Base-by-base conservation (phyloP, 352 stramenopile species). In the Thalassiosira oceanica region DNA sequence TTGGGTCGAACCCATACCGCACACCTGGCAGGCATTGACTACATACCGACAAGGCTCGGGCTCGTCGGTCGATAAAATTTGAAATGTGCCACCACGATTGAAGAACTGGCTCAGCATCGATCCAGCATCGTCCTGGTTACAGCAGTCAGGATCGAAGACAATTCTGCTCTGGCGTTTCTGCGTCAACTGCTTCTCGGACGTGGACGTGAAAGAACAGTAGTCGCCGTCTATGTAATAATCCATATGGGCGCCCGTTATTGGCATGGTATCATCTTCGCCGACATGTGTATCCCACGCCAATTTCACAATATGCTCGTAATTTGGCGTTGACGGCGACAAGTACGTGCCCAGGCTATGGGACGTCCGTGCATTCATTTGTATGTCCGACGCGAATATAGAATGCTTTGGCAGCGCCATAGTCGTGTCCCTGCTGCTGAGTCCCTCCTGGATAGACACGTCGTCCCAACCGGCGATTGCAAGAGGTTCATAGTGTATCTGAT, bases 211-310 rank as follows among this genome's bases (percentile, higher is more conserved):
- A 28, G 48, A n/a, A 37, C 70, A 80, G 13, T 8, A 7, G 44
- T 63, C 58, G n/a, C 70, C 70, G 49, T 33, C 41, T 42, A 68
- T 53, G n/a, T 75, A 80, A 53, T 80, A 80, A 46, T 80, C 70
- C 44, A 63, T 61, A 18, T 37, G 33, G 10, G 58, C 29, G 21
- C 24, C 20, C 24, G 41, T 21, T 16, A 16, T 66, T 23, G 28
- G 8, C 8, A n/a, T 21, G 39, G 15, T 10, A 23, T 33, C 52
- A 45, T 42, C 20, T 53, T 65, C 57, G 24, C 21, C 36, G n/a
- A n/a, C n/a, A n/a, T n/a, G n/a, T 3, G n/a, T 16, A 21, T 58
- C 70, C 62, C 50, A 74, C 45, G 23, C 28, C 5, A 29, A 16
- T 20, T 39, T 52, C 5, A 80, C 45, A 23, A 28, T n/a, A 5